Base-by-base conservation (phyloP, 208 protist genomes). In the Crithidia sp. region DNA sequence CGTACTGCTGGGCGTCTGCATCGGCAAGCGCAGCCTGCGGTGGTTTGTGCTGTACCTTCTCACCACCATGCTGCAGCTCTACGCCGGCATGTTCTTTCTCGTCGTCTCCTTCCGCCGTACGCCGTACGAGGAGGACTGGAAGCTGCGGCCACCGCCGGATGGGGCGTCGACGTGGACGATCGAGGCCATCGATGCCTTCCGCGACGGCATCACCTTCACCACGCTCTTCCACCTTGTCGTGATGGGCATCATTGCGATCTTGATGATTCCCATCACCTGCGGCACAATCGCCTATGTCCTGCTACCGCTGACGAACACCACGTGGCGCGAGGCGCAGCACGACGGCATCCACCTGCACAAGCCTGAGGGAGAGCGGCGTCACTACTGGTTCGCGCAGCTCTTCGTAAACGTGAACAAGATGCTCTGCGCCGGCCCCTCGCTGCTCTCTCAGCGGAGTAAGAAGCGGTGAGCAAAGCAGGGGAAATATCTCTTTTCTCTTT, bases 21-120 rank as follows among this genome's bases (percentile, higher is more conserved):
- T 96, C 9, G 94, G 92, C 9, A 67, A 81, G 71, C 83, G 88
- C 19, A 94, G 72, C 52, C 65, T 90, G 47, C 92, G 92, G 13
- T 97, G 81, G 83, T 96, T 97, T 72, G 58, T 76, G 17, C 37
- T 89, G 39, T 96, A 91, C 58, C 77, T 85, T 3, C 13, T 91
- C 50, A 71, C 73, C 43, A 81, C 59, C 56, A 75, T 65, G 28
- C n/a, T 71, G 55, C 78, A 68, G 37, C 62, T 60, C 7, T 67
- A 67, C n/a, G 69, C 83, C 10, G 85, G 75, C 16, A 37, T 87
- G 16, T 74, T 58, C 28, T 80, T 82, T 53, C 19, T 92, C 45
- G 62, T 79, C 16, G 59, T 73, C 2, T 71, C 59, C 28, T 82
- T 82, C 54, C 67, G 70, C 7, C 47, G 79, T 3, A 61, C 61